Base-by-base conservation (phyloP, 495 filamentous ascomycete genomes). In the Immersiella caudata region DNA sequence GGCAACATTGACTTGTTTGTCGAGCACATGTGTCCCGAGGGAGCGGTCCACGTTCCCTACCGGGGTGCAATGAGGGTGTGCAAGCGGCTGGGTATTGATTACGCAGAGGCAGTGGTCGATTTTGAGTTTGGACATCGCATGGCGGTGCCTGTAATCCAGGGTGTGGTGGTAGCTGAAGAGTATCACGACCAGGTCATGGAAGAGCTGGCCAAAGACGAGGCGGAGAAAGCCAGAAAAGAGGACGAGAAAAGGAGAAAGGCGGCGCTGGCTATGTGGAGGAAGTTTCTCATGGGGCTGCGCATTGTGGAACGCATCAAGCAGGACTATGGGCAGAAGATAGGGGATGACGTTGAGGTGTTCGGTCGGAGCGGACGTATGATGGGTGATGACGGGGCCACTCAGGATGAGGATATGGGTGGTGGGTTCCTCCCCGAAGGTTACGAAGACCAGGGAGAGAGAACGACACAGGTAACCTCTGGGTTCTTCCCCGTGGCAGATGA, bases 1-100 rank as follows among this genome's bases (percentile, higher is more conserved):
- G 94, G 94, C 8, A 99, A 99, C 75, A 97, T 97, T 68, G 96
- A 99, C 78, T 88, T 97, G 68, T 99, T 94, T 73, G 93, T 91
- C 2, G 89, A 92, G 55, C 92, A 89, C 63, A 98, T 99, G 94
- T 89, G 97, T 20, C 95, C 95, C 1, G 71, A 81, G 52, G 95
- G 85, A n/a, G 93, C 94, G 6, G 84, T 91, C 12, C 95, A 99
- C 76, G 82, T 99, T 21, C 91, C 90, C 0, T 86, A 89, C 55
- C 86, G 89, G 46, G 91, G 93, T 4, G 90, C 89, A 0, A 89
- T 87, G 50, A 87, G 86, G 60, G 81, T 98, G 11, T 97, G 94
- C 69, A 94, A 91, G 71, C 87, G 89, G 64, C 83, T 99, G 2
- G 88, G 86, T 18, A 89, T 99, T 49, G 91, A 96, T 70, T 96